A percentile compares a stretch with the other conserved stretches of the same genome.
These are phyloP conservation scores for Castanea sativa DNA, from an alignment of 306 rosid genomes.

Conservation along the genomic window DNA sequence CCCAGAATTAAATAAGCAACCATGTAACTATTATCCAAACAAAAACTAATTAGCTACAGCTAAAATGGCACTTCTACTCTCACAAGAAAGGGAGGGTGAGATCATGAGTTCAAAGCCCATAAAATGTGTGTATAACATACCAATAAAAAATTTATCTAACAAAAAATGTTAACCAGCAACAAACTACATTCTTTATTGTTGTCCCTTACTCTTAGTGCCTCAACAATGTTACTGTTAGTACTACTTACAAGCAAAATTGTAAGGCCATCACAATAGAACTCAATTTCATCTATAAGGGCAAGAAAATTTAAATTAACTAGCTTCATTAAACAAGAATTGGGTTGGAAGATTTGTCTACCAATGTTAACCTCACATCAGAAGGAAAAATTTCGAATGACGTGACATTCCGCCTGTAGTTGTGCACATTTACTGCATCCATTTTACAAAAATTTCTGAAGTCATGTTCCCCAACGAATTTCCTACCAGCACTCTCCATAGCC, in stretches of 20 bases:
- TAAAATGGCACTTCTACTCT: too few species aligned
- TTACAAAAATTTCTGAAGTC: conserved; percentile 95
- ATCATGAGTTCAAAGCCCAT: too few species aligned
- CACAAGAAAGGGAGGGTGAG: too few species aligned
- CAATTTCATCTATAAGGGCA: background rate
- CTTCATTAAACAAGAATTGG: background rate
- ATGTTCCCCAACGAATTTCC: conserved; percentile 76
- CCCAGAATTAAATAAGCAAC: too few species aligned
- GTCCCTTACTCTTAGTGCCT: background rate
- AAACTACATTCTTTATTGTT: background rate
- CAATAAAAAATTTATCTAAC: too few species aligned
- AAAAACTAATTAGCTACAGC: too few species aligned
- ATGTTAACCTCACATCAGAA: conserved; percentile 80
- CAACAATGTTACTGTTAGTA: background rate
- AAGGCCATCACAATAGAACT: background rate
- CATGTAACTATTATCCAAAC: too few species aligned
- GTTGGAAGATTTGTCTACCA: conserved; percentile 51
- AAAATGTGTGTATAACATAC: too few species aligned
- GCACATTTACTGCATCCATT: conserved; percentile 95
- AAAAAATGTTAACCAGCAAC: too few species aligned
- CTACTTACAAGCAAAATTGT: background rate
- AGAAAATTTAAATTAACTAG: conserved; percentile 3
- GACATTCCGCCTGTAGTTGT: conserved; percentile 70
- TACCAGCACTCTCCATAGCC: conserved; percentile 81
- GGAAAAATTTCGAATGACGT: conserved; percentile 55